These are phyloP conservation scores for Pyricularia sp. DNA, from an alignment of 2,329 filamentous ascomycete genomes.

Conservation along the genomic window DNA sequence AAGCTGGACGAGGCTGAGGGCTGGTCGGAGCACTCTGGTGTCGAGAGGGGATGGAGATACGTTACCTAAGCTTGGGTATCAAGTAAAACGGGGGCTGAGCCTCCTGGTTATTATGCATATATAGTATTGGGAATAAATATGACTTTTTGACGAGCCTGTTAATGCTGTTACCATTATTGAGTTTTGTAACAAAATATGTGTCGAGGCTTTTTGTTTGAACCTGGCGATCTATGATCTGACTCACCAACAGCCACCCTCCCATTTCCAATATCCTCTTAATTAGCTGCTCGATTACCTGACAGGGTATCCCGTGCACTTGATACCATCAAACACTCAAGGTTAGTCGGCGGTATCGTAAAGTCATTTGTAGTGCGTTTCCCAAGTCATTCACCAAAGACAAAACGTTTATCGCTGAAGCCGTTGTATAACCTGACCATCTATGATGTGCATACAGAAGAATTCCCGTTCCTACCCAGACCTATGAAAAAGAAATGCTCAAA, in stretches of 20 bases:
- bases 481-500: background rate
- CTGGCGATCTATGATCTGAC: too few relatives aligned
- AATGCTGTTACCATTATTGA: too few relatives aligned
- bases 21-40: constrained; percentile 1
- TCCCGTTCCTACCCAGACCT: background rate
- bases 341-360: too few relatives aligned
- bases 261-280: too few relatives aligned
- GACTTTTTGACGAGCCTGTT: too few relatives aligned
- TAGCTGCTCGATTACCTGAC: too few relatives aligned
- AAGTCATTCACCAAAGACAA: background rate
- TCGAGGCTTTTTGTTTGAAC: too few relatives aligned
- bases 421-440: background rate
- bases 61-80: background rate
- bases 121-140: too few relatives aligned
- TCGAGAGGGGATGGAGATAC: constrained; percentile 1
- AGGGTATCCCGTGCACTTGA: too few relatives aligned
- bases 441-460: background rate
- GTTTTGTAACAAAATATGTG: too few relatives aligned
- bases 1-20: constrained; percentile 1
- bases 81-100: background rate
- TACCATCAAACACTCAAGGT: too few relatives aligned
- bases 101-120: background rate
- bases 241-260: too few relatives aligned
- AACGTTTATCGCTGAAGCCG: background rate
- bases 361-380: background rate